Evolutionary conservation across 2,329 filamentous ascomycete genomes (phyloP).

Genomic region (Xylariaceae sp.): DNA sequence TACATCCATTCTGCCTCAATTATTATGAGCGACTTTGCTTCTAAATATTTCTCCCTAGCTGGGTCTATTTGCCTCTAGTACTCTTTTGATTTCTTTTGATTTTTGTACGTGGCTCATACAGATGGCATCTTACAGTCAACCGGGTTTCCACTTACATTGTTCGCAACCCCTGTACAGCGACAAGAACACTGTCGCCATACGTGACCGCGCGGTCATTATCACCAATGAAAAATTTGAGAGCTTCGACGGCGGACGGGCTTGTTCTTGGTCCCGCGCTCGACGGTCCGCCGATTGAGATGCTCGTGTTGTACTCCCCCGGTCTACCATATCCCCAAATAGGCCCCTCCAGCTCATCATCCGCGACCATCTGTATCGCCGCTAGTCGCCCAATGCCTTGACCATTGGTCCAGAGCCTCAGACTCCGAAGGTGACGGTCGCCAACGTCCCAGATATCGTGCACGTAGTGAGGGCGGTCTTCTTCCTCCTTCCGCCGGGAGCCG

Average conservation of each 20-base stretch:
- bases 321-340: background rate
- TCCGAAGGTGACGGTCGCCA: background rate
- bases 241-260: background rate
- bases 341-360: background rate
- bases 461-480: background rate
- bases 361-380: background rate
- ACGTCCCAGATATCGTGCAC: background rate
- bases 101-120: too few species aligned
- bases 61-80: too few species aligned
- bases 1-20: too few species aligned
- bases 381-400: background rate
- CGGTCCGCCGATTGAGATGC: background rate
- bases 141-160: background rate
- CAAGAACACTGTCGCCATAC: background rate
- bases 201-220: background rate
- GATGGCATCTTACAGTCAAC: too few species aligned
- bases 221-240: background rate
- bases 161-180: background rate
- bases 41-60: too few species aligned
- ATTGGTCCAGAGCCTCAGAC: background rate
- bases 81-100: too few species aligned
- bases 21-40: too few species aligned
- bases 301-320: background rate
- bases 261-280: background rate
- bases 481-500: background rate